Evolutionary conservation across 768 basidiomycete genomes (phyloP).

Genomic region (Trametes cubensis): DNA sequence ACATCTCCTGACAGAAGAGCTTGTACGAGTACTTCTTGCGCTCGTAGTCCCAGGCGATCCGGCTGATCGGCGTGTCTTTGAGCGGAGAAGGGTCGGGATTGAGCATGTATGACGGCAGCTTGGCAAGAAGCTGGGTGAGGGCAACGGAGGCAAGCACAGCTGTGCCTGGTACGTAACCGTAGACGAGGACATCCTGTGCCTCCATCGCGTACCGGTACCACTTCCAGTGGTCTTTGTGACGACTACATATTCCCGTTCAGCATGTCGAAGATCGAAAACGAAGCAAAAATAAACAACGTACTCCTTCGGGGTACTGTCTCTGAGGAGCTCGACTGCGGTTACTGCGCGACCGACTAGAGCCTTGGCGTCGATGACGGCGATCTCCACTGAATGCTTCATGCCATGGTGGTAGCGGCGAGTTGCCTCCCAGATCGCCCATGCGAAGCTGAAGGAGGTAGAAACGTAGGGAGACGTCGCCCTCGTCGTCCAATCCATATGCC

Average conservation of each 20-base stretch:
- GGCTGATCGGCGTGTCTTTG: conserved; percentile 41
- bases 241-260: conserved; percentile 40
- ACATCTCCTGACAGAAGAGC: conserved; percentile 72
- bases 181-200: conserved; percentile 74
- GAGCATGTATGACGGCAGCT: conserved; percentile 73
- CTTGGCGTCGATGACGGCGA: conserved; percentile 75
- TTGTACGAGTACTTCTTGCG: conserved; percentile 64
- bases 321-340: conserved; percentile 66
- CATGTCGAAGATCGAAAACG: background rate
- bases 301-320: conserved; percentile 56
- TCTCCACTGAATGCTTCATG: conserved; percentile 75
- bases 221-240: conserved; percentile 67
- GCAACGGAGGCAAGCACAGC: conserved; percentile 75
- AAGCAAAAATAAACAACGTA: conserved; percentile 38
- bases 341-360: conserved; percentile 58
- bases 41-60: conserved; percentile 55
- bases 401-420: conserved; percentile 70
- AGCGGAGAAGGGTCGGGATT: conserved; percentile 37
- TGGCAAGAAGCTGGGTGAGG: conserved; percentile 61
- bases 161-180: conserved; percentile 64
- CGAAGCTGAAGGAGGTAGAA: conserved; percentile 79
- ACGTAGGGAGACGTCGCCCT: conserved; percentile 68
- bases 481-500: conserved; percentile 81
- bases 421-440: conserved; percentile 84
- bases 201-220: conserved; percentile 78